These are phyloP conservation scores for Torulaspora franciscae DNA, from an alignment of 805 yeast species.

Conservation along the genomic window DNA sequence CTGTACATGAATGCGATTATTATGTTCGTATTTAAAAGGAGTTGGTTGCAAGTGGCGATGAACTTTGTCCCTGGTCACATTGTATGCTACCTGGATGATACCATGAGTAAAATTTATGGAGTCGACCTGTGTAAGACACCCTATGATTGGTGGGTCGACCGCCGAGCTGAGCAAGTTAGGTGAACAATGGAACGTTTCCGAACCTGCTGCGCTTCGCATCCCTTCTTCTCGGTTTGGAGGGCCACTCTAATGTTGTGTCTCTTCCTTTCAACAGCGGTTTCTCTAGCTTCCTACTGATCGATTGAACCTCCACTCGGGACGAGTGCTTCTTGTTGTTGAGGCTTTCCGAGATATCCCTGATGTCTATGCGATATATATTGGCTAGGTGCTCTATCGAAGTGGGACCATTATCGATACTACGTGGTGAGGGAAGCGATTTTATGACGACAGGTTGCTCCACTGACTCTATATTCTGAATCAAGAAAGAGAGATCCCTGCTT, in stretches of 20 bases:
- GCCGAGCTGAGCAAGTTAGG: slow-evolving; percentile 6
- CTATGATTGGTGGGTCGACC: slow-evolving; percentile 23
- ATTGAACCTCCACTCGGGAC: slow-evolving; percentile 18
- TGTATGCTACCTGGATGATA: slow-evolving; percentile 27
- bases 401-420: neutral
- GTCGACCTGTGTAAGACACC: slow-evolving; percentile 30
- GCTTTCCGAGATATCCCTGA: slow-evolving; percentile 21
- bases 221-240: slow-evolving; percentile 15
- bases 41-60: slow-evolving; percentile 23
- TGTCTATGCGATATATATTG: slow-evolving; percentile 23
- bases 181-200: slow-evolving; percentile 21
- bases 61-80: slow-evolving; percentile 31
- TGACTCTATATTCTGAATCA: slow-evolving; percentile 4
- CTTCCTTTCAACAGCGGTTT: slow-evolving; percentile 20
- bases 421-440: neutral
- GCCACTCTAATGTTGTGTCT: slow-evolving; percentile 26
- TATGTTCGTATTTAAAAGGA: slow-evolving; percentile 19
- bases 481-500: slow-evolving; percentile 7
- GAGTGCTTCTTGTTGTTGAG: slow-evolving; percentile 6
- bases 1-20: slow-evolving; percentile 22
- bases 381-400: slow-evolving; percentile 15
- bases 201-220: slow-evolving; percentile 6
- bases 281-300: slow-evolving; percentile 25
- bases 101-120: slow-evolving; percentile 25
- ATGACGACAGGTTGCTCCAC: neutral